These are phyloP conservation scores for Coniochaeta pulveracea DNA, from an alignment of 2,329 filamentous ascomycete species.

Conservation along the genomic window DNA sequence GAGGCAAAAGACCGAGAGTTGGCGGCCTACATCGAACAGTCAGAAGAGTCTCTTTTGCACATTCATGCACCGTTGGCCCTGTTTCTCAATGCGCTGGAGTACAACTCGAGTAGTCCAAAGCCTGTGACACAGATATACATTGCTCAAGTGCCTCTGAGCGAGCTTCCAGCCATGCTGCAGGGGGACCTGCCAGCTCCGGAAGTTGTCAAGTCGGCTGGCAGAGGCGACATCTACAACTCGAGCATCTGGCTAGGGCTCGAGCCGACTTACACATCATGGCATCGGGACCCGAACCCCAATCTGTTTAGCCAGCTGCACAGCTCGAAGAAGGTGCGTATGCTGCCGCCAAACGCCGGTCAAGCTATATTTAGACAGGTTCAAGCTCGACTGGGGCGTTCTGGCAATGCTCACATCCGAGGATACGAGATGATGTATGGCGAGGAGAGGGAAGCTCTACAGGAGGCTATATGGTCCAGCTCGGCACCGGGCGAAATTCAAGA, in stretches of 20 bases:
- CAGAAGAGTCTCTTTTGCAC: neutral
- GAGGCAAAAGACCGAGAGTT: no score
- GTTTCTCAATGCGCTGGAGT: slow-evolving; percentile 45
- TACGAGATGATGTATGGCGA: slow-evolving; percentile 84
- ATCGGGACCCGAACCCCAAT: slow-evolving; percentile 91
- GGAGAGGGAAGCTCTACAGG: slow-evolving; percentile 56
- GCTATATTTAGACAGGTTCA: slow-evolving; percentile 48
- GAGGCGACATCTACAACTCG: slow-evolving; percentile 75
- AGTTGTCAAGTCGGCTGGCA: slow-evolving; percentile 51
- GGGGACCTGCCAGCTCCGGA: slow-evolving; percentile 57
- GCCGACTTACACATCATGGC: slow-evolving; percentile 81
- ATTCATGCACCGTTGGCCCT: slow-evolving; percentile 48
- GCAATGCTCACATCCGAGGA: slow-evolving; percentile 49
- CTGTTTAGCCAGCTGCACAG: slow-evolving; percentile 75
- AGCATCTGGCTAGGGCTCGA: slow-evolving; percentile 83
- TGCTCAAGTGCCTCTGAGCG: slow-evolving; percentile 64
- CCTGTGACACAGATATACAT: slow-evolving; percentile 50
- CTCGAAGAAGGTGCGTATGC: slow-evolving; percentile 60
- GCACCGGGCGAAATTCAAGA: slow-evolving; percentile 26
- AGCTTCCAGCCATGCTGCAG: slow-evolving; percentile 52
- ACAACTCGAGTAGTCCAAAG: slow-evolving; percentile 24
- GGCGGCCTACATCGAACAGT: no score
- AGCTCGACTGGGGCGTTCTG: slow-evolving; percentile 22
- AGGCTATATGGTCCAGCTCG: slow-evolving; percentile 52
- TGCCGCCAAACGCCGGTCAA: slow-evolving; percentile 52